Base-by-base conservation (phyloP, 2,329 filamentous ascomycete species). In the Colletotrichum sp. region DNA sequence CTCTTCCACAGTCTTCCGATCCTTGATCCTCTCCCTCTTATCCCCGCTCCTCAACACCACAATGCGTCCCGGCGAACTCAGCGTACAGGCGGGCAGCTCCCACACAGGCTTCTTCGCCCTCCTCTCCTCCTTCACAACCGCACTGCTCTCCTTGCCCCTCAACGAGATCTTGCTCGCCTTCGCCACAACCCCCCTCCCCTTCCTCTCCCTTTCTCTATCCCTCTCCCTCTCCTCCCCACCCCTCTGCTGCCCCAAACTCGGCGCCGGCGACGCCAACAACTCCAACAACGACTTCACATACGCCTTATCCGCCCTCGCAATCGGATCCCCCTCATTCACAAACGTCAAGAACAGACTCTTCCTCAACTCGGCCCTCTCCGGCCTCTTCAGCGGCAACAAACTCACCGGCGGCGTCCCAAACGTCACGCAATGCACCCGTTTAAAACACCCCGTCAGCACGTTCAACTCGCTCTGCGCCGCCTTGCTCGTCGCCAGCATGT, bases 291-390 rank as follows among this genome's bases (percentile, higher is more conserved):
- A 94, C 77, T 90, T 90, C 19, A 98, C 88, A 79, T 98, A 96
- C 0, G 91, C 89, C 83, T 92, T 94, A 81, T 98, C 95, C 0
- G 95, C 95, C 32, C 95, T 87, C 0, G 91, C 89, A 0, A 98
- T 94, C 0, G 95, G 95, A 78, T 98, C 96, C 5, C 95, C 95
- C 83, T 98, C 95, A 81, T 98, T 98, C 80, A 96, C 88, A 81
- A 98, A 95, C 57, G 90, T 92, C 69, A 95, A 89, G 82, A 98
- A 98, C 6, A 96, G 82, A 73, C 92, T 95, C 81, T 94, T 95
- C 32, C 88, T 84, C 27, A 90, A 83, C 15, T 87, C 83, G 0
- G 83, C 82, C 3, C 83, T 83, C 6, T 88, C 79, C 0, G 94
- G 92, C 78, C 91, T 94, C 32, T 88, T 81, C 3, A 98, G 85